A percentile compares a stretch with the other conserved stretches of the same genome.
Evolutionary conservation across 495 filamentous ascomycete genomes (phyloP).

Genomic region (Cercophora newfieldiana): DNA sequence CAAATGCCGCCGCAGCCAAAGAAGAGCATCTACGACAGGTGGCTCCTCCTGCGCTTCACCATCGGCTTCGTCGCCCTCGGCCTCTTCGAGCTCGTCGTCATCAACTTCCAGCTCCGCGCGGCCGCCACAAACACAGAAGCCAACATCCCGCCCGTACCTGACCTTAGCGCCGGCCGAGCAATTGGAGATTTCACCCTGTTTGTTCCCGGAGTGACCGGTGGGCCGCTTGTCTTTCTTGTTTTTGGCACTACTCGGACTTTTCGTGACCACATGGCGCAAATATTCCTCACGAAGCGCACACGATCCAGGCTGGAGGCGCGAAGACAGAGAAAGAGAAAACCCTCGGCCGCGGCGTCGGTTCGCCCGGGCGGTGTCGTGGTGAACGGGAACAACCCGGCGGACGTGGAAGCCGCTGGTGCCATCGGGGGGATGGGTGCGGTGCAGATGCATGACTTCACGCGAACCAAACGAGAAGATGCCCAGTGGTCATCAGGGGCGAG

Average conservation of each 20-base stretch:
- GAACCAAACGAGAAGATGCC: neutral
- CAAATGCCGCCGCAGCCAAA: neutral
- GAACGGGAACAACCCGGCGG: neutral
- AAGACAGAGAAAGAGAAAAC: neutral
- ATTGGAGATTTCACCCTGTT: conserved; percentile 44
- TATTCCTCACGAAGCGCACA: conserved; percentile 15
- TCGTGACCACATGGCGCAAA: conserved; percentile 26
- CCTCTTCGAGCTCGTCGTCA: conserved; percentile 44
- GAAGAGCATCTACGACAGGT: conserved; percentile 47
- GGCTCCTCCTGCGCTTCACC: conserved; percentile 47
- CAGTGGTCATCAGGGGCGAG: neutral
- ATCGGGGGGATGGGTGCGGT: neutral
- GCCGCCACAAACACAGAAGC: conserved; percentile 34
- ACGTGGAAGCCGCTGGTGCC: neutral
- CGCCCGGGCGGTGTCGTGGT: neutral
- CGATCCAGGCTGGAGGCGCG: conserved; percentile 12
- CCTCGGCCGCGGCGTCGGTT: neutral
- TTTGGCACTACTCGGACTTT: conserved; percentile 46
- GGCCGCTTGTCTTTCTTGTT: conserved; percentile 41
- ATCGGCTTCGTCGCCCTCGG: conserved; percentile 47
- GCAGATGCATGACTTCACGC: conserved; percentile 5
- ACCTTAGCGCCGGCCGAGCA: conserved; percentile 38
- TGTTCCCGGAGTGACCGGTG: conserved; percentile 43
- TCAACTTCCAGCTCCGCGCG: conserved; percentile 44
- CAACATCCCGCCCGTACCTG: conserved; percentile 34